These are phyloP conservation scores for Carallia pectinifolia DNA, from an alignment of 345 rosid genomes.

Conservation along the genomic window DNA sequence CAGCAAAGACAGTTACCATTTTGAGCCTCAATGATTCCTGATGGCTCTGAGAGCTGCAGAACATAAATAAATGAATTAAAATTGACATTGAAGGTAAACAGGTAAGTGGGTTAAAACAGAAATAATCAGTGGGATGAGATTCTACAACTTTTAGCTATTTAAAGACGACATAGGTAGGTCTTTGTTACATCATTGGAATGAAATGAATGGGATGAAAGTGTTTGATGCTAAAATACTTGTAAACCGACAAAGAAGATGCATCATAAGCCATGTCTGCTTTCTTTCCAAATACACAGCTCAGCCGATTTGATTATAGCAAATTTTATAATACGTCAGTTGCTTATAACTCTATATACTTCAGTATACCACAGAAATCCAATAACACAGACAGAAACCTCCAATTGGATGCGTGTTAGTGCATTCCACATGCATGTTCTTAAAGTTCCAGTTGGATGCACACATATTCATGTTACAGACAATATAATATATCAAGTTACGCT, in stretches of 20 bases:
- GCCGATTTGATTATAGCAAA: not conserved
- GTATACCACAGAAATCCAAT: not conserved
- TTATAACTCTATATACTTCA: not conserved
- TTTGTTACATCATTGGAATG: not conserved
- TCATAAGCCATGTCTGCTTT: not conserved
- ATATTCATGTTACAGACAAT: too few species aligned
- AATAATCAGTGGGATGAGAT: not conserved
- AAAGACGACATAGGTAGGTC: slow-evolving; percentile 1
- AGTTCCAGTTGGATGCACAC: too few species aligned
- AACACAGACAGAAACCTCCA: not conserved
- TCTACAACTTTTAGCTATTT: too few species aligned
- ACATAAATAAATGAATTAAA: slow-evolving; percentile 12
- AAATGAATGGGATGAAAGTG: not conserved
- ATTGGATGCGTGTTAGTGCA: too few species aligned
- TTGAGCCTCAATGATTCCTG: slow-evolving; percentile 74
- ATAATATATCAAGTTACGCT: not conserved
- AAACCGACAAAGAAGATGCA: not conserved
- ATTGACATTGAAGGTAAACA: slow-evolving; percentile 16
- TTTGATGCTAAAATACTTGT: too few species aligned
- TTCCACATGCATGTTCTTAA: too few species aligned
- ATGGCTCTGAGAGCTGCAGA: slow-evolving; percentile 89
- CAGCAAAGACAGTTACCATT: slow-evolving; percentile 49
- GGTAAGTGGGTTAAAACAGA: slow-evolving; percentile 5
- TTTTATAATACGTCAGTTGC: not conserved
- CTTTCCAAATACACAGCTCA: not conserved